Evolutionary conservation across 441 rosid species (phyloP).

Genomic region (Gossypium aridum): DNA sequence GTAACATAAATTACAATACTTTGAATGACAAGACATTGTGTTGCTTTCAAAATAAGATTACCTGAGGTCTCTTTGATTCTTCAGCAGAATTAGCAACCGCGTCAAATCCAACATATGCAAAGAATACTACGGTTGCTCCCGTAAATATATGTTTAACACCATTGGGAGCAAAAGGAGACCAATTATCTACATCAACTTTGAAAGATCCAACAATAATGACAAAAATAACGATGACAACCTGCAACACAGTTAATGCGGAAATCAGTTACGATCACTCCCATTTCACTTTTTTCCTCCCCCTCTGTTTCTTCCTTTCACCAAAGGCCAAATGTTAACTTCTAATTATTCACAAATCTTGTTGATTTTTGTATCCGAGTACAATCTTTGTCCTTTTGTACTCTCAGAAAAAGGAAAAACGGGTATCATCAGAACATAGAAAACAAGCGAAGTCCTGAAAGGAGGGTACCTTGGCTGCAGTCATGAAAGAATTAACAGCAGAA

Average conservation of each 20-base stretch:
- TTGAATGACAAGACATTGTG: constrained; percentile 5
- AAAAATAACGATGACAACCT: constrained; percentile 74
- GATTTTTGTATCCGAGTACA: neutral
- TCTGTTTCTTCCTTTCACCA: neutral
- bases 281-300: neutral
- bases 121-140: constrained; percentile 92
- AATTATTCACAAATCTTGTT: neutral
- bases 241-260: constrained; percentile 17
- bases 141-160: constrained; percentile 72
- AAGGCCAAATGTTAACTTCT: neutral
- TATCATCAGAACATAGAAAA: neutral
- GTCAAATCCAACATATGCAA: constrained; percentile 98
- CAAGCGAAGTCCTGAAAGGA: neutral
- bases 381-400: neutral
- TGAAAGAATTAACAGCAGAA: constrained; percentile 58
- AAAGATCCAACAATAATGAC: constrained; percentile 77
- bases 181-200: constrained; percentile 78
- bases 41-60: constrained; percentile 17
- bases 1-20: neutral
- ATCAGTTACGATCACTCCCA: neutral
- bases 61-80: constrained; percentile 91
- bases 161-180: constrained; percentile 93
- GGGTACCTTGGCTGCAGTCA: constrained; percentile 74
- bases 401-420: neutral
- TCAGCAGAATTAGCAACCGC: constrained; percentile 97